Evolutionary conservation across 2,329 filamentous ascomycete genomes (phyloP).

Genomic region (Penicillium sp.): DNA sequence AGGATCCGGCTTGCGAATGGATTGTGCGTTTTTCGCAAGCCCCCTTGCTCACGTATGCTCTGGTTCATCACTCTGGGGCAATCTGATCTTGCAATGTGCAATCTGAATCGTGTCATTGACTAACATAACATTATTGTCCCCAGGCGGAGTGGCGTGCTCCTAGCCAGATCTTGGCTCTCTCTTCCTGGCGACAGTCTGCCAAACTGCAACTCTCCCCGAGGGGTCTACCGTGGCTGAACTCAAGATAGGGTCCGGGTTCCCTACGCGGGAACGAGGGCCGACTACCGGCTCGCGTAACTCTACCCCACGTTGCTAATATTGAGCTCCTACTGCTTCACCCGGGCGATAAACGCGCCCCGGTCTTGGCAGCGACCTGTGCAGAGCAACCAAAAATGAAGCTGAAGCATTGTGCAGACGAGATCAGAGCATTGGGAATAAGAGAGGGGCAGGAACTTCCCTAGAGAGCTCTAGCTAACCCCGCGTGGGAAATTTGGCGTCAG

Average conservation of each 20-base stretch:
- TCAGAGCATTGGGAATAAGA: conserved; percentile 1
- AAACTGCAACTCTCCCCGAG: conserved; percentile 10
- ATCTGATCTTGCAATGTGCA: not conserved
- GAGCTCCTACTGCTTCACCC: conserved; percentile 4
- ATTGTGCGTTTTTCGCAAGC: conserved; percentile 2
- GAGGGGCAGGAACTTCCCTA: conserved; percentile 1
- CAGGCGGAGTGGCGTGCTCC: conserved; percentile 5
- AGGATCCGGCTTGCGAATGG: conserved; percentile 16
- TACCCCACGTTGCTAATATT: not conserved
- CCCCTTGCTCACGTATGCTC: not conserved
- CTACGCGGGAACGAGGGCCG: conserved; percentile 5
- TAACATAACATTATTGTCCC: not conserved
- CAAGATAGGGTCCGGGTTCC: conserved; percentile 12
- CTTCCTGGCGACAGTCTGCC: not conserved
- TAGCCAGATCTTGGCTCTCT: not conserved
- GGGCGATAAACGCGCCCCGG: not conserved
- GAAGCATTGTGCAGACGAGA: conserved; percentile 2
- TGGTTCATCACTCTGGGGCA: not conserved
- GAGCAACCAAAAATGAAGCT: not conserved
- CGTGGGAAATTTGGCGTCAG: conserved; percentile 1
- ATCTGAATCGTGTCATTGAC: not conserved
- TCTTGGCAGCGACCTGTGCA: conserved; percentile 9
- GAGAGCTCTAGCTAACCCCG: conserved; percentile 7
- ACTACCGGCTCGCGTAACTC: conserved; percentile 2
- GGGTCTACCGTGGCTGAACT: conserved; percentile 23